A percentile compares a stretch with the other conserved stretches of the same genome.
Conservation (phyloP, 352 stramenopile genomes). For the Phytophthora nicotianae region DNA sequence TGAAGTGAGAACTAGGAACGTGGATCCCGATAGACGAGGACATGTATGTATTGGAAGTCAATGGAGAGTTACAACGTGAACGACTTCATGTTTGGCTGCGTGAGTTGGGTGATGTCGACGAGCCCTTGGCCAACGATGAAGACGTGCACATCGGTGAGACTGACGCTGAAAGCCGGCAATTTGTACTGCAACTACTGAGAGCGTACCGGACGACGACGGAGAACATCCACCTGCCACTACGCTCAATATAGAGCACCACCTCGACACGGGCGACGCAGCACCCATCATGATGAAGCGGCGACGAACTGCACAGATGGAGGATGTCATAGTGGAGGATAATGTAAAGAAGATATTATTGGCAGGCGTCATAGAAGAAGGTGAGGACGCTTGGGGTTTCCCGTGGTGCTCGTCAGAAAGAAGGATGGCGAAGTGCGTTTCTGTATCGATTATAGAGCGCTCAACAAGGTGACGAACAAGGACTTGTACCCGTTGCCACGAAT, state of each 20-base stretch:
- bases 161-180: not conserved
- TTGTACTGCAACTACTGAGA: not conserved
- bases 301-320: not conserved
- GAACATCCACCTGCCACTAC: not conserved
- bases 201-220: not conserved
- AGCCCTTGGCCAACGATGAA: not conserved
- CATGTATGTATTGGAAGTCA: no score
- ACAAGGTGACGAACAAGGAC: not conserved
- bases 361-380: not conserved
- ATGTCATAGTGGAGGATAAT: not conserved
- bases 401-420: not conserved
- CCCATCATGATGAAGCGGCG: not conserved
- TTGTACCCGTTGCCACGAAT: not conserved
- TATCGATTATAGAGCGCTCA: not conserved
- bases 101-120: no score
- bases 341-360: not conserved
- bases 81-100: no score
- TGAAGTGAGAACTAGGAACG: no score
- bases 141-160: not conserved
- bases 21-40: no score
- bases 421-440: not conserved
- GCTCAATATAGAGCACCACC: not conserved
- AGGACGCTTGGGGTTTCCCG: not conserved
- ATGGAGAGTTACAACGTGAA: no score
- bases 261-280: not conserved